Conservation (phyloP, 495 filamentous ascomycete genomes). For the Cercophora scortea region DNA sequence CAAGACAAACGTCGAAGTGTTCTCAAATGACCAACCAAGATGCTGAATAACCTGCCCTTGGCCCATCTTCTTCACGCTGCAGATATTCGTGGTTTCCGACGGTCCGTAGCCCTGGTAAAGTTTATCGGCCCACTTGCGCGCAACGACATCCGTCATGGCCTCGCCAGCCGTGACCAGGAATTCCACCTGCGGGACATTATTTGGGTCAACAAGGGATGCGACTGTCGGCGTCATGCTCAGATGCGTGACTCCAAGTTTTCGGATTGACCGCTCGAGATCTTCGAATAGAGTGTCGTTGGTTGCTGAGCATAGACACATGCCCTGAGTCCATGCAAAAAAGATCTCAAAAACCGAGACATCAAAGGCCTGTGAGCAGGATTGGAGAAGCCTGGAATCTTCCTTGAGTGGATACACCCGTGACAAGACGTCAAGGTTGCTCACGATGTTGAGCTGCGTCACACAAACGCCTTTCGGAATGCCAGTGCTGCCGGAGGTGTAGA, state of each 20-base stretch:
- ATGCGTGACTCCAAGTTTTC: slow-evolving; percentile 56
- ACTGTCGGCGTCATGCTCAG: slow-evolving; percentile 73
- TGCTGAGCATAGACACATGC: slow-evolving; percentile 65
- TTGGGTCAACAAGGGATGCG: slow-evolving; percentile 55
- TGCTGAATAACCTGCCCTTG: slow-evolving; percentile 41
- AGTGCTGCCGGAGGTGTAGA: slow-evolving; percentile 61
- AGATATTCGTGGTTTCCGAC: slow-evolving; percentile 68
- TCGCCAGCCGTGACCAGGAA: slow-evolving; percentile 69
- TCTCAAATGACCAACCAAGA: slow-evolving; percentile 58
- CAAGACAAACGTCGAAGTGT: slow-evolving; percentile 65
- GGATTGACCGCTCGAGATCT: slow-evolving; percentile 54
- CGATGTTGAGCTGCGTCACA: slow-evolving; percentile 58
- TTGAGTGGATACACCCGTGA: slow-evolving; percentile 49
- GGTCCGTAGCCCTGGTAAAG: slow-evolving; percentile 70
- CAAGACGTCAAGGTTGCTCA: slow-evolving; percentile 58
- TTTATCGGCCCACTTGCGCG: slow-evolving; percentile 54
- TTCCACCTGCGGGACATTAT: slow-evolving; percentile 53
- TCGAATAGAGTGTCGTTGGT: slow-evolving; percentile 55
- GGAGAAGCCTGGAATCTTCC: slow-evolving; percentile 47
- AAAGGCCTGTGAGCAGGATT: slow-evolving; percentile 67
- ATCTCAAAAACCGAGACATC: slow-evolving; percentile 77
- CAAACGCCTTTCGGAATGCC: slow-evolving; percentile 64
- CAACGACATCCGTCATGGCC: slow-evolving; percentile 57
- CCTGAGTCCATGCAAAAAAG: slow-evolving; percentile 66
- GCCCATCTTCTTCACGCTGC: slow-evolving; percentile 52